Conservation (phyloP, 352 stramenopile genomes). For the Phytophthora pluvialis region DNA sequence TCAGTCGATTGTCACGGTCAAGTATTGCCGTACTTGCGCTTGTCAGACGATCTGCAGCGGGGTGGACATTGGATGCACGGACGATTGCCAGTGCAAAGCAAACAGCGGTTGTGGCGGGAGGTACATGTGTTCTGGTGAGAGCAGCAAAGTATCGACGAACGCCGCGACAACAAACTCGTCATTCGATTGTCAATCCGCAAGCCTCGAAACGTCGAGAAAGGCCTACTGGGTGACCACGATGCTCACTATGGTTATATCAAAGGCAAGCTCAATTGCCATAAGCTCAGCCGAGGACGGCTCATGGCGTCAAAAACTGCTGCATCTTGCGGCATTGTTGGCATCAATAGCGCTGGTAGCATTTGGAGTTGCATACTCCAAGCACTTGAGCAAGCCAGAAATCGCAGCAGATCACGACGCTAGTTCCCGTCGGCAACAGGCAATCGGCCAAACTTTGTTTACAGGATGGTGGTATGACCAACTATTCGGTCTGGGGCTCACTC, state of each 20-base stretch:
- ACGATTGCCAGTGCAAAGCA: slow-evolving; percentile 10
- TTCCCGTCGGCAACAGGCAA: slow-evolving; percentile 5
- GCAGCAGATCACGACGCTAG: background rate
- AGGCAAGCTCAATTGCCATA: slow-evolving; percentile 8
- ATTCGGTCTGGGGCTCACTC: background rate
- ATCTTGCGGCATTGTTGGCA: background rate
- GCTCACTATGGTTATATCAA: slow-evolving; percentile 11
- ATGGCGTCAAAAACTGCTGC: slow-evolving; percentile 7
- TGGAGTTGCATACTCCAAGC: slow-evolving; percentile 14
- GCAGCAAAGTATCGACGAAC: background rate
- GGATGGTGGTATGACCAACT: slow-evolving; percentile 16
- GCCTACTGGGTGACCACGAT: slow-evolving; percentile 15
- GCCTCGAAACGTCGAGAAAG: slow-evolving; percentile 4
- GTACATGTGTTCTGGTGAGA: background rate
- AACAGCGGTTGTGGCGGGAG: background rate
- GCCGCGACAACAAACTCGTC: background rate
- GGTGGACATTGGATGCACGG: slow-evolving; percentile 1
- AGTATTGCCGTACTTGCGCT: slow-evolving; percentile 2
- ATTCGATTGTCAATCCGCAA: slow-evolving; percentile 1
- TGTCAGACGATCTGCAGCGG: slow-evolving; percentile 8
- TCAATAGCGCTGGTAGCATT: slow-evolving; percentile 10
- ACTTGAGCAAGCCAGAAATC: slow-evolving; percentile 5
- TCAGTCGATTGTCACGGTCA: slow-evolving; percentile 1
- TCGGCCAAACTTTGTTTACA: slow-evolving; percentile 3
- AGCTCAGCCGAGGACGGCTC: slow-evolving; percentile 8